Evolutionary conservation across 495 filamentous ascomycete species (phyloP), one percentile per base, ranked within the genome.

Genomic region (Jackrogersella minutella): DNA sequence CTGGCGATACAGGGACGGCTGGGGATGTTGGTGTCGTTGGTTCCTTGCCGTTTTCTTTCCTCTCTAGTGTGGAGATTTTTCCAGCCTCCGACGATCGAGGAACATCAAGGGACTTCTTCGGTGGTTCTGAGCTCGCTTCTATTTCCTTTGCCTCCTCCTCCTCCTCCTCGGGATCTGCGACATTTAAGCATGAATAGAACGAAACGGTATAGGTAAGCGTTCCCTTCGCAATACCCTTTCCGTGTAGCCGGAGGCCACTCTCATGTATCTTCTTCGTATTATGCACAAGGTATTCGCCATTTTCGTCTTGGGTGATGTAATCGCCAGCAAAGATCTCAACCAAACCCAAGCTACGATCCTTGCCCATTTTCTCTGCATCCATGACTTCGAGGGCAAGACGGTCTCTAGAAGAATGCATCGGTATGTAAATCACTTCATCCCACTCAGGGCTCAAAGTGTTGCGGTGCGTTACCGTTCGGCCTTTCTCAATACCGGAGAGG

Each of bases 381-480:
- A 99, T 98, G 62, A 97, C 92, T 76, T 99, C 95, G 11, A 99
- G 77, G 0, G 86, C 86, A 16, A 99, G 75, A 66, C 88, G 93
- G 74, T 98, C 96, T 30, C 90, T 88, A n/a, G 82, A 55, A 9
- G 88, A 91, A 75, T 98, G 96, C 57, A 99, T 85, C 0, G 96
- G 94, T 0, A 99, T 85, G 75, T 99, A 99, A 41, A 96, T 84
- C 10, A 98, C 86, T 75, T 99, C 96, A 70, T 99, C 93, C 90
- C 91, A 99, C 30, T 96, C 88, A 2, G 95, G 95, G 69, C 97
- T 91, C 16, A 99, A 87, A 70, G 97, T 97, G 74, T 94, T 99
- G 70, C 93, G 88, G 79, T 94, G 97, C 0, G 95, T 97, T 44
- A 99, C 95, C 1, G 96, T 97, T 52, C 92, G 86, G 16, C 84